Evolutionary conservation across 2,329 filamentous ascomycete species (phyloP), one percentile per base, ranked within the genome.

Genomic region (Cladosporium sp.): DNA sequence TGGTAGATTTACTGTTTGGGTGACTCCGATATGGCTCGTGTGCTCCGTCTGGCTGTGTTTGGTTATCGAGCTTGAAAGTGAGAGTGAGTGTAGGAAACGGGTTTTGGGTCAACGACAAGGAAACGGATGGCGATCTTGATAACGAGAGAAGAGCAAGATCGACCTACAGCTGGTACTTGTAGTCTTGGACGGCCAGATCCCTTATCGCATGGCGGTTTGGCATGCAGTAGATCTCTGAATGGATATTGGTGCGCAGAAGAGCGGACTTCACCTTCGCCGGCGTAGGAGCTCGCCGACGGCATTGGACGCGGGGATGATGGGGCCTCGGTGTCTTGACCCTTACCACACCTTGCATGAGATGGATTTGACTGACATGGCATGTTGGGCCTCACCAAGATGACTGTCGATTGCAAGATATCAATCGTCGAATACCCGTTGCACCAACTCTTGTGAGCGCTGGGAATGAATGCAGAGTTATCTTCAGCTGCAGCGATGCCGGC

Each of bases 1-100:
- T 66, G 60, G 38, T 47, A 36, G 54, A 8, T 24, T 7, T 41
- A 41, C 12, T 24, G 20, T 13, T 19, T 15, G n/a, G 20, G 19
- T 44, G 36, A 44, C 49, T 13, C 37, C 24, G 22, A 8, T 52
- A 12, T 29, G 36, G 15, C 11, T 15, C 15, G 37, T 9, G 24
- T 37, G 42, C 15, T 41, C 3, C 12, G 39, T 37, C 19, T 45
- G 51, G 43, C 47, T 27, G 13, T 38, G 49, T 42, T 22, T 41
- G 34, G 20, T 39, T 17, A 37, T 43, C 7, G 15, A 22, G 32
- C 15, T 48, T 15, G n/a, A 22, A 13, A 34, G 19, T 27, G 18
- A 19, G 43, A 47, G 22, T 17, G 18, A 48, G 20, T 36, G 29
- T 24, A 34, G 13, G 27, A 41, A 37, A 34, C 27, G 18, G 27